Base-by-base conservation (phyloP, 495 filamentous ascomycete genomes). In the Lophiostoma macrostomum region DNA sequence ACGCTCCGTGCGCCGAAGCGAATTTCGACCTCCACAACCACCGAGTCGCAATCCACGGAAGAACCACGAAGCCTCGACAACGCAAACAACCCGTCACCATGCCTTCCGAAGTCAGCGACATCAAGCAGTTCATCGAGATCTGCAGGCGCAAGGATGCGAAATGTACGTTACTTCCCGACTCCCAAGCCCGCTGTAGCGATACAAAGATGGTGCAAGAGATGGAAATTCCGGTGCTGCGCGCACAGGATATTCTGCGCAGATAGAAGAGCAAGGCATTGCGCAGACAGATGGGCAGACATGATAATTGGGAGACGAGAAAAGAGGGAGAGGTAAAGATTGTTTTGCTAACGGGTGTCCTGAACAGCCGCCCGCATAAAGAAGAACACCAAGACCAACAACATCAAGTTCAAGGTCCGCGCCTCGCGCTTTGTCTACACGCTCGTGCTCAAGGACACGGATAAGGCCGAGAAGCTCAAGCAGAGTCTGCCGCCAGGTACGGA, bases 101-200 rank as follows among this genome's bases (percentile, higher is more conserved):
- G 93, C 93, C 93, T 85, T 81, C 83, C 67, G 91, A 97, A 90
- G 84, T 97, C 74, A 86, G 85, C 69, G 94, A 97, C 69, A 96
- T 99, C 85, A 99, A 97, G 88, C 77, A 96, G 80, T 99, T 99
- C 86, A 94, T 99, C 76, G 94, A 99, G 87, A 91, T 97, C 80
- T 95, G 88, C 86, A 84, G 91, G 75, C 87, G 93, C 68, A 93
- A 93, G 76, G 93, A 99, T 81, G 93, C 94, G 68, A 90, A 87
- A 67, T 95, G 91, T 95, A 64, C 50, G 70, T 72, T n/a, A 35
- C 14, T 13, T 23, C 16, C 16, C 27, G n/a, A 39, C 41, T 19
- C 10, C 22, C 27, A 23, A n/a, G 8, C 44, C 39, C 51, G n/a
- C 11, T 39, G 34, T 13, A 37, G n/a, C n/a, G n/a, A n/a, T n/a